A percentile compares a stretch with the other conserved stretches of the same genome.
These are phyloP conservation scores for Aphanoascus verrucosus DNA, from an alignment of 2,329 filamentous ascomycete genomes.

Conservation along the genomic window DNA sequence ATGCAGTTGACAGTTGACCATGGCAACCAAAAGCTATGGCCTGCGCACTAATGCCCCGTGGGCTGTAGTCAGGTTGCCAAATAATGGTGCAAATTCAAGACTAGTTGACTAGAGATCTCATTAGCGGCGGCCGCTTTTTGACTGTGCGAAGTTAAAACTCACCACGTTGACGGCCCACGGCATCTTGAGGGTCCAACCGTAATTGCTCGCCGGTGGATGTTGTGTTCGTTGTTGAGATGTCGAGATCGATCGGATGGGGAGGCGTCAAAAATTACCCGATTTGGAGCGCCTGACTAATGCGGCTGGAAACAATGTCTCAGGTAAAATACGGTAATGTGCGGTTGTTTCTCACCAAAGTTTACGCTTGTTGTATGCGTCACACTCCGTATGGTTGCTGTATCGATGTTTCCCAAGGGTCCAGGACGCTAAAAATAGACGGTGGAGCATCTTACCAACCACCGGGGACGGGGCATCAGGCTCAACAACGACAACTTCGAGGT, in stretches of 20 bases:
- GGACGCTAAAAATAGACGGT: conserved; percentile 3
- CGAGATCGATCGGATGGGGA: neutral
- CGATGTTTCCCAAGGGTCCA: neutral
- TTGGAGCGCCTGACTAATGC: neutral
- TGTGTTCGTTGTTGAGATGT: neutral
- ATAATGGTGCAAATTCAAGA: neutral
- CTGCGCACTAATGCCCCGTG: neutral
- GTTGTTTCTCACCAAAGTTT: neutral
- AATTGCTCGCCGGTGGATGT: neutral
- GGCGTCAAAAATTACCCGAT: conserved; percentile 3
- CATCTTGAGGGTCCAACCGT: too few species aligned
- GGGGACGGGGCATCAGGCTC: neutral
- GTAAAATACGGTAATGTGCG: conserved; percentile 6
- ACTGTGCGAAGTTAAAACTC: neutral
- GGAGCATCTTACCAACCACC: too few species aligned
- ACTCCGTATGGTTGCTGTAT: neutral
- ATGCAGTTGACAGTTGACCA: conserved; percentile 1
- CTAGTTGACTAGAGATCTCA: neutral
- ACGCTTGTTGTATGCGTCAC: neutral
- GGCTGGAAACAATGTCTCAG: conserved; percentile 9
- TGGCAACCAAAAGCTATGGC: neutral
- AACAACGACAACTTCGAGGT: neutral
- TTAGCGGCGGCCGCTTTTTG: neutral
- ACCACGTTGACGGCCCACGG: neutral
- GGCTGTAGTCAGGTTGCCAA: neutral